These are phyloP conservation scores for Botrytis medusae DNA, from an alignment of 2,329 filamentous ascomycete species.

Conservation along the genomic window DNA sequence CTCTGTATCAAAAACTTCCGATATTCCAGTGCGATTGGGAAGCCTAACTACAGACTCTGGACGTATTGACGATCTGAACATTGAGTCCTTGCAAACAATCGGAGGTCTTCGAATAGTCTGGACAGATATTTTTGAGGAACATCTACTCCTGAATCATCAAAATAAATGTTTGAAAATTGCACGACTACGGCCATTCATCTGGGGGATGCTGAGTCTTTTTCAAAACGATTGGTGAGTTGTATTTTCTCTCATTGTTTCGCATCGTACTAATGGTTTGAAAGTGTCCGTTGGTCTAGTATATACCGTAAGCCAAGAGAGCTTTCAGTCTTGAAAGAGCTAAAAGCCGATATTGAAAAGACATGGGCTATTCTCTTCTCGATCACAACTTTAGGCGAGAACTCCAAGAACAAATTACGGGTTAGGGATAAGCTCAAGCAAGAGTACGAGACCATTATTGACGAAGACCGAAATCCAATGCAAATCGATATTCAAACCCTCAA, in stretches of 20 bases:
- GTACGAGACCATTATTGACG: background rate
- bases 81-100: background rate
- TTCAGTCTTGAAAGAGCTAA: conserved; percentile 1
- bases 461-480: too few relatives aligned
- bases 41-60: background rate
- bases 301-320: background rate
- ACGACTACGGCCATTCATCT: background rate
- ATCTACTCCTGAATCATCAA: background rate
- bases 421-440: conserved; percentile 7
- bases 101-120: background rate
- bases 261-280: background rate
- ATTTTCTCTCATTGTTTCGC: background rate
- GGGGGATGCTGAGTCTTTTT: background rate
- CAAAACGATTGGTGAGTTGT: background rate
- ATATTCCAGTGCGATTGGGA: background rate
- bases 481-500: background rate
- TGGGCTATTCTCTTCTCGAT: background rate
- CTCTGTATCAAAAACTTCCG: background rate
- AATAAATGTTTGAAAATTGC: background rate
- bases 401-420: background rate
- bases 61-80: conserved; percentile 7
- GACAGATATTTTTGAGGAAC: conserved; percentile 7
- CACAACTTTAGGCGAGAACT: background rate
- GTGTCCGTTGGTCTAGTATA: background rate
- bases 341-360: conserved; percentile 8